These are phyloP conservation scores for Avena insularis DNA, from an alignment of 176 grass and related monocot genomes.

Conservation along the genomic window DNA sequence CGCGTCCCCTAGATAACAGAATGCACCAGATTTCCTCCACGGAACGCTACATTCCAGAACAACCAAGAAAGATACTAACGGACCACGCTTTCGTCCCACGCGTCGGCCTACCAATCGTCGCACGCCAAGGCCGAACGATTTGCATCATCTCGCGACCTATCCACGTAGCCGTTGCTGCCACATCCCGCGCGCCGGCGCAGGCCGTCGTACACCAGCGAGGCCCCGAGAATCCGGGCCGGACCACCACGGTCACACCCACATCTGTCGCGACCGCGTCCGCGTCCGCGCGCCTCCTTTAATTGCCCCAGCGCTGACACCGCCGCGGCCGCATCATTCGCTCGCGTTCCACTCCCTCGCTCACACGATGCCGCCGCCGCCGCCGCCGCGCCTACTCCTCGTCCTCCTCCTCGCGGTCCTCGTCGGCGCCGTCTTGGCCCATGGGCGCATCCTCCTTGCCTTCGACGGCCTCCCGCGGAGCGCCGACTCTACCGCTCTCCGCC, in stretches of 20 bases:
- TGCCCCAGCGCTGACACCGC: neutral
- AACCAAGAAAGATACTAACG: neutral
- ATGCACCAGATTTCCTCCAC: neutral
- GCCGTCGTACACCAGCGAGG: no score
- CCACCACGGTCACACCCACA: neutral
- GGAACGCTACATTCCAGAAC: neutral
- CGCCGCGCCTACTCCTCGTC: slow-evolving; percentile 31
- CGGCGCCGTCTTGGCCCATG: slow-evolving; percentile 34
- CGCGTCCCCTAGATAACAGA: neutral
- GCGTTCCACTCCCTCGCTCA: neutral
- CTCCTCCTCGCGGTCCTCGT: slow-evolving; percentile 32
- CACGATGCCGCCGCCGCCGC: slow-evolving; percentile 29
- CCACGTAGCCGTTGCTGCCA: slow-evolving; percentile 11
- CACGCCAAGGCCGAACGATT: neutral
- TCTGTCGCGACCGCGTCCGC: neutral
- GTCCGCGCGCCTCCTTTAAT: neutral
- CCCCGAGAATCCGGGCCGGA: neutral
- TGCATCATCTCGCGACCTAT: neutral
- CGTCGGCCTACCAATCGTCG: neutral
- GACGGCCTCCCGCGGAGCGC: neutral
- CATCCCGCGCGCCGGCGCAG: neutral
- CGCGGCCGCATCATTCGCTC: neutral
- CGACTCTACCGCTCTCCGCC: slow-evolving; percentile 24
- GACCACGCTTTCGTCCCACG: neutral
- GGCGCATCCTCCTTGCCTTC: neutral